Conservation (phyloP, 805 yeast species). For the Millerago galiae region DNA sequence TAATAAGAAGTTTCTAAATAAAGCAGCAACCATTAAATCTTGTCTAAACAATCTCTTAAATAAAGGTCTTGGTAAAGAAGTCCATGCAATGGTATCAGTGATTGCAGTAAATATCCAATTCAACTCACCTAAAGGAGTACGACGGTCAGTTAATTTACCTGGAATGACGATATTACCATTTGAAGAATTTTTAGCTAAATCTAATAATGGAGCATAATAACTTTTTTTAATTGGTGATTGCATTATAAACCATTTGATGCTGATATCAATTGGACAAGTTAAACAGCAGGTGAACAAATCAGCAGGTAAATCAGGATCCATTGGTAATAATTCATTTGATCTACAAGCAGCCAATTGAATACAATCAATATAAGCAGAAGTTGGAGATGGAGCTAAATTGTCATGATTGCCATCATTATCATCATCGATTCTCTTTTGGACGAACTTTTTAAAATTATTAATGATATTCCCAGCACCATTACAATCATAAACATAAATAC, state of each 20-base stretch:
- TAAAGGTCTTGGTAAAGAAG: constrained; percentile 76
- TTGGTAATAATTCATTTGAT: constrained; percentile 78
- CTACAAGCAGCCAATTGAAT: constrained; percentile 92
- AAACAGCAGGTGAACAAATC: constrained; percentile 93
- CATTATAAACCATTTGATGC: constrained; percentile 85
- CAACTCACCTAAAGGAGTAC: constrained; percentile 93
- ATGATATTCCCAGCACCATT: constrained; percentile 92
- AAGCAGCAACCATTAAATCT: constrained; percentile 93
- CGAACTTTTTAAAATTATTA: constrained; percentile 81
- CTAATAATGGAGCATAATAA: constrained; percentile 34
- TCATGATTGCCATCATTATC: constrained; percentile 57
- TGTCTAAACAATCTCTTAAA: constrained; percentile 90
- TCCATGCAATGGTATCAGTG: constrained; percentile 98
- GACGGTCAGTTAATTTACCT: constrained; percentile 83
- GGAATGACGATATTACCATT: constrained; percentile 60
- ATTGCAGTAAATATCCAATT: constrained; percentile 98
- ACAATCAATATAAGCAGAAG: constrained; percentile 64
- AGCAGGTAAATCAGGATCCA: constrained; percentile 93
- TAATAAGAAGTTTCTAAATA: constrained; percentile 84
- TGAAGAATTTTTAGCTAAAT: constrained; percentile 26
- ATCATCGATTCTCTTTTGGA: constrained; percentile 82
- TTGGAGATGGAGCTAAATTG: constrained; percentile 35
- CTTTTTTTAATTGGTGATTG: constrained; percentile 59
- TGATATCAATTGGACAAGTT: constrained; percentile 92
- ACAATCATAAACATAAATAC: constrained; percentile 91